phyloP scores from a whole-genome alignment of 2,329 filamentous ascomycete species.

The Colletotrichum sp. region DNA sequence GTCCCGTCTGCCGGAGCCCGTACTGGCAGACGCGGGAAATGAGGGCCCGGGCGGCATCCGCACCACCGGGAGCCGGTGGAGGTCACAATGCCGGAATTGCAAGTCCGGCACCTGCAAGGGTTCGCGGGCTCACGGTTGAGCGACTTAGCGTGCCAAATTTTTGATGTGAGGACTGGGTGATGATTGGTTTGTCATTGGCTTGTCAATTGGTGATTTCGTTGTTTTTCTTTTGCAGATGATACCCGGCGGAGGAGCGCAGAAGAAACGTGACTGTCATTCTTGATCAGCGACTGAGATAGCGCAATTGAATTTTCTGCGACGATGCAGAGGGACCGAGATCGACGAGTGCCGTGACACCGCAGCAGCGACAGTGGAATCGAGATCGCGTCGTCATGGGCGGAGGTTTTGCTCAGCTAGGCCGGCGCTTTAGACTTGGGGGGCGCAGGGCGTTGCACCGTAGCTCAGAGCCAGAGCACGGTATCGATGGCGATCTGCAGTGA shows the following conservation, averaged over 20 bases:
- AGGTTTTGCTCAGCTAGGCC: not conserved
- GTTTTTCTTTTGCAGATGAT: not conserved
- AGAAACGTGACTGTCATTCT: not conserved
- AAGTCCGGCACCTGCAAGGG: not conserved
- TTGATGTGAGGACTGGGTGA: not conserved
- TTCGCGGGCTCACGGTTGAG: not conserved
- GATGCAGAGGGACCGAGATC: not conserved
- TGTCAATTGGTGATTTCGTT: not conserved
- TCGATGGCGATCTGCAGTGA: not conserved
- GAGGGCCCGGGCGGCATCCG: not conserved
- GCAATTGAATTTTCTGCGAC: not conserved
- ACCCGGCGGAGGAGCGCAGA: not conserved
- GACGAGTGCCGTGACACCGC: not conserved
- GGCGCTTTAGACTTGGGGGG: not conserved
- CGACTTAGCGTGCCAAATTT: not conserved
- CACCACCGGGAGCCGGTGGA: not conserved
- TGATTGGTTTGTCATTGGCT: not conserved
- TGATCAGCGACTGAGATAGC: not conserved
- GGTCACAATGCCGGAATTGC: not conserved
- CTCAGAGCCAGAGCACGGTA: not conserved
- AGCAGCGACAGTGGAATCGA: not conserved
- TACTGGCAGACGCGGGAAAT: slow-evolving; percentile 32
- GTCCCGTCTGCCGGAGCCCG: slow-evolving; percentile 40
- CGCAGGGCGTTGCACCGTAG: not conserved
- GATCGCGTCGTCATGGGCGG: not conserved